Evolutionary conservation across 2,329 filamentous ascomycete species (phyloP).

Genomic region (Aureobasidium sp.): DNA sequence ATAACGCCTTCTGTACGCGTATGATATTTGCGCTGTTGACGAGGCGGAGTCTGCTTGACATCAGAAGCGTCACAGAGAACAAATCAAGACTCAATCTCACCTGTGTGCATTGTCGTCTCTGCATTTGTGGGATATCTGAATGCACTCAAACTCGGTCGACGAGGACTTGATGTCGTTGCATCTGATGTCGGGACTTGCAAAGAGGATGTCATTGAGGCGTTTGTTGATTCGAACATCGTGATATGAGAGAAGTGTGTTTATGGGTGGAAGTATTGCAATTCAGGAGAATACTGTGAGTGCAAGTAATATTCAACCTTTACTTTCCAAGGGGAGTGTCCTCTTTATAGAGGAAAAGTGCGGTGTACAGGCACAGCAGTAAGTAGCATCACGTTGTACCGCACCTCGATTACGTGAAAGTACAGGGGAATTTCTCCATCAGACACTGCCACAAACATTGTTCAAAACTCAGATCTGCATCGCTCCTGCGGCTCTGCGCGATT

Average conservation of each 20-base stretch:
- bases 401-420: constrained; percentile 7
- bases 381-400: constrained; percentile 7
- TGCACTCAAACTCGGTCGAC: constrained; percentile 3
- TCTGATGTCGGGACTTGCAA: background rate
- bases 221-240: constrained; percentile 4
- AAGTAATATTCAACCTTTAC: background rate
- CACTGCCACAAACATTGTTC: constrained; percentile 6
- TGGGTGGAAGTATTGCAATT: background rate
- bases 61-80: background rate
- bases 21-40: constrained; percentile 10
- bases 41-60: background rate
- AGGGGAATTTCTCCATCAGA: background rate
- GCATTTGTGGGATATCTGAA: background rate
- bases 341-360: background rate
- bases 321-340: background rate
- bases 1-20: constrained; percentile 9
- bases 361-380: constrained; percentile 1
- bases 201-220: background rate
- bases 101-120: background rate
- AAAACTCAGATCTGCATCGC: constrained; percentile 1
- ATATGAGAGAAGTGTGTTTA: background rate
- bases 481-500: constrained; percentile 13
- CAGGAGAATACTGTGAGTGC: background rate
- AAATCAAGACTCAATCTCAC: background rate
- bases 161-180: background rate